phyloP scores from a whole-genome alignment of 2,329 filamentous ascomycete genomes.

The Myriosclerotinia duriaeana region DNA sequence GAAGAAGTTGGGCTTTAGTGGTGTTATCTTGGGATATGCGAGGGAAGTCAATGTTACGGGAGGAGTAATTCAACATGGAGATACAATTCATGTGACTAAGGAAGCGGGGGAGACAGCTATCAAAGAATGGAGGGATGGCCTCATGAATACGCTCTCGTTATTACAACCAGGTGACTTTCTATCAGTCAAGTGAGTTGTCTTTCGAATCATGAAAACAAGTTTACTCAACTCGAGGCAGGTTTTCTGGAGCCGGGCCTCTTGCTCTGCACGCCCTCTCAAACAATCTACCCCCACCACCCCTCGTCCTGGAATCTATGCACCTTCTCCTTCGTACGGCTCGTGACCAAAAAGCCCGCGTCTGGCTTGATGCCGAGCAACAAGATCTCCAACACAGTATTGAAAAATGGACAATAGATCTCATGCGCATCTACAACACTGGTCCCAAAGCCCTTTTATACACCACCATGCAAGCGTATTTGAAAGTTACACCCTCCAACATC shows the following conservation, averaged over 20 bases:
- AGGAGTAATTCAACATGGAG: background rate
- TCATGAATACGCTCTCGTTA: slow-evolving; percentile 53
- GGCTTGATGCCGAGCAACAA: slow-evolving; percentile 56
- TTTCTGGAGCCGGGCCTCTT: slow-evolving; percentile 50
- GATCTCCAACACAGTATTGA: slow-evolving; percentile 53
- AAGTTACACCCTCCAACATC: slow-evolving; percentile 48
- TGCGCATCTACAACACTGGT: slow-evolving; percentile 51
- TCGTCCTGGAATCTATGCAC: slow-evolving; percentile 46
- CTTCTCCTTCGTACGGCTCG: slow-evolving; percentile 31
- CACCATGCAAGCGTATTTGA: slow-evolving; percentile 55
- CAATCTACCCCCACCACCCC: slow-evolving; percentile 43
- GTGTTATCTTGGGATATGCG: slow-evolving; percentile 81
- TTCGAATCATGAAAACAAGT: background rate
- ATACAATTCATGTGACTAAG: background rate
- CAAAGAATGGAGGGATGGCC: slow-evolving; percentile 50
- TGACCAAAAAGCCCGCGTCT: slow-evolving; percentile 45
- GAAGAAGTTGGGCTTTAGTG: slow-evolving; percentile 72
- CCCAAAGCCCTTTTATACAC: slow-evolving; percentile 48
- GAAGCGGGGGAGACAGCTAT: slow-evolving; percentile 23
- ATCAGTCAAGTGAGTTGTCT: slow-evolving; percentile 49
- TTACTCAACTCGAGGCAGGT: slow-evolving; percentile 37
- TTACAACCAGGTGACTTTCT: slow-evolving; percentile 52
- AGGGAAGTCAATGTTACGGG: slow-evolving; percentile 57
- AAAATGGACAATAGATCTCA: slow-evolving; percentile 52
- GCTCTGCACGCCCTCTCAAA: slow-evolving; percentile 46